Conservation (phyloP, 2,329 filamentous ascomycete species). For the Ophiostoma sp. region DNA sequence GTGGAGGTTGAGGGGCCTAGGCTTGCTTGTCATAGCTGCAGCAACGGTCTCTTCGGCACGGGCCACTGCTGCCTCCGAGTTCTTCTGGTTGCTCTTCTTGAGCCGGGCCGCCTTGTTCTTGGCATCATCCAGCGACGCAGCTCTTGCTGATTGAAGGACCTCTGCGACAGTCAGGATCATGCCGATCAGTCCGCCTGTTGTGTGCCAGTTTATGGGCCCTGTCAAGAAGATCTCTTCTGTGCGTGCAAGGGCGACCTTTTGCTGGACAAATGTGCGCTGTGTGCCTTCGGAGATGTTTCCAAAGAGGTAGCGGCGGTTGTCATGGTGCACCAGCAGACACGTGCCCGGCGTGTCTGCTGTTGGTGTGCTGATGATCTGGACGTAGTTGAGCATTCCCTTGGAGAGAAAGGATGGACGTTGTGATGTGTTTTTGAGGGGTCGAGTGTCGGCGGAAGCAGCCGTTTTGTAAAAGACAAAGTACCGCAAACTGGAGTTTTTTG, state of each 20-base stretch:
- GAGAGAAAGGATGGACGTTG: background rate
- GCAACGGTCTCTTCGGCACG: background rate
- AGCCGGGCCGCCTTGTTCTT: constrained; percentile 10
- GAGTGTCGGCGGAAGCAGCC: background rate
- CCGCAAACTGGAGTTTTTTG: background rate
- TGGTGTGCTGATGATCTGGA: constrained; percentile 74
- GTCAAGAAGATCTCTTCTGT: constrained; percentile 77
- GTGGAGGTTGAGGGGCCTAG: constrained; percentile 57
- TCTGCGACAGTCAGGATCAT: constrained; percentile 81
- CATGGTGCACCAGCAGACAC: constrained; percentile 70
- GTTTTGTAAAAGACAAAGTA: background rate
- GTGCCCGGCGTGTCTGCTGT: constrained; percentile 85
- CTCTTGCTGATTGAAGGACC: constrained; percentile 45
- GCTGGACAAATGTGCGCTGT: constrained; percentile 69
- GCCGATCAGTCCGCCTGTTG: constrained; percentile 75
- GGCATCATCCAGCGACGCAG: constrained; percentile 37
- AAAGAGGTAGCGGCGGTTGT: constrained; percentile 77
- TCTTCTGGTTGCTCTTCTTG: constrained; percentile 21
- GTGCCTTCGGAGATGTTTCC: constrained; percentile 79
- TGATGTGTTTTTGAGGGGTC: background rate
- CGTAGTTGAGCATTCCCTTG: constrained; percentile 61
- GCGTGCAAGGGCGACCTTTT: constrained; percentile 59
- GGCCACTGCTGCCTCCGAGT: background rate
- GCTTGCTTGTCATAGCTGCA: constrained; percentile 17
- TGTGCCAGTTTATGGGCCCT: constrained; percentile 69